phyloP scores from a whole-genome alignment of 768 basidiomycete genomes.

The Gyrodon lividus region DNA sequence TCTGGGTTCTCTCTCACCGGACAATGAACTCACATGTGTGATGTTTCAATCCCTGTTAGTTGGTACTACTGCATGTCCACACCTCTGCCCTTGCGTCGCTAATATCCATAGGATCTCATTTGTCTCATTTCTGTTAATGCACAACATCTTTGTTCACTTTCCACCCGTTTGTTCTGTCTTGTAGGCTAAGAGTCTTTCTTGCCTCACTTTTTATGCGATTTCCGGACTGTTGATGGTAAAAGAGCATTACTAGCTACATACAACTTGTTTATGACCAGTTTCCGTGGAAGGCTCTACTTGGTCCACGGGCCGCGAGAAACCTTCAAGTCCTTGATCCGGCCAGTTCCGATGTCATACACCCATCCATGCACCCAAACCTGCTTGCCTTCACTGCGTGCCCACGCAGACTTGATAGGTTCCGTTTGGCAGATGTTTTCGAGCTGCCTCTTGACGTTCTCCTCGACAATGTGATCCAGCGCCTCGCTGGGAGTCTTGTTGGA shows the following conservation, averaged over 20 bases:
- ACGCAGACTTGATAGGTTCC: conserved; percentile 45
- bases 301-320: conserved; percentile 36
- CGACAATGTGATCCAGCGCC: conserved; percentile 48
- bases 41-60: background rate
- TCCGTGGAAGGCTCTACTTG: background rate
- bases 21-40: conserved; percentile 3
- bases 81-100: background rate
- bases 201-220: background rate
- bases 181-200: background rate
- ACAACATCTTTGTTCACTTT: conserved; percentile 11
- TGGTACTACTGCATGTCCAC: background rate
- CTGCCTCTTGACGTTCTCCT: conserved; percentile 59
- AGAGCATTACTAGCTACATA: conserved; percentile 2
- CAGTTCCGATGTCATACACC: conserved; percentile 66
- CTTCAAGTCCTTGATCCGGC: conserved; percentile 58
- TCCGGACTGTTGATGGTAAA: conserved; percentile 7
- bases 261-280: background rate
- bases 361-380: conserved; percentile 66
- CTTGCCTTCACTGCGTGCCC: conserved; percentile 32
- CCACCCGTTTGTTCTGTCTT: background rate
- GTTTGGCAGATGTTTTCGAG: conserved; percentile 51
- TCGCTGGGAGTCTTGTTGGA: conserved; percentile 33
- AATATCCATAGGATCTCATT: conserved; percentile 17
- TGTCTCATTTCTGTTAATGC: conserved; percentile 13
- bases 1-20: background rate